Conservation (phyloP, 805 yeast species). For the Lipomyces oligophaga region DNA sequence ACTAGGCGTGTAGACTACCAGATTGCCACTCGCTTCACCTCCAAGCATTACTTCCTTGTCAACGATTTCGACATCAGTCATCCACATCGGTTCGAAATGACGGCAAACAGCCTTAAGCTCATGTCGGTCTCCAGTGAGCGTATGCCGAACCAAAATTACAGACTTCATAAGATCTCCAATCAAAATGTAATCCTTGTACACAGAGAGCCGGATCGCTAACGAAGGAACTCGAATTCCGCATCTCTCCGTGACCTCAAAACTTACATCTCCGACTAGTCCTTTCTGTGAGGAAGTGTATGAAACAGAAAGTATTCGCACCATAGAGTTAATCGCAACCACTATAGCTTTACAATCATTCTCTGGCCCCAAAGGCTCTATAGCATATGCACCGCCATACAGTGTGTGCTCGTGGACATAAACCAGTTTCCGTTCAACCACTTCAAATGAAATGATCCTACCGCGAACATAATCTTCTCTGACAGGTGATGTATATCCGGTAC, state of each 20-base stretch:
- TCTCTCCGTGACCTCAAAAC: constrained; percentile 11
- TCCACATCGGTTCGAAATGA: constrained; percentile 30
- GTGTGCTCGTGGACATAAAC: constrained; percentile 9
- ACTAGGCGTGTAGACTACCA: constrained; percentile 15
- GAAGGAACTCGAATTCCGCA: constrained; percentile 26
- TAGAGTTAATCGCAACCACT: constrained; percentile 24
- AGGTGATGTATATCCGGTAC: constrained; percentile 25
- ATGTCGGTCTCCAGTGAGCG: neutral
- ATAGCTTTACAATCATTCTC: too few relatives aligned
- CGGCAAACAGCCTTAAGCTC: constrained; percentile 20
- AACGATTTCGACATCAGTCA: constrained; percentile 26
- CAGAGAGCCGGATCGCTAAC: constrained; percentile 22
- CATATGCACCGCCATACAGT: constrained; percentile 25
- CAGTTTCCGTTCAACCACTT: constrained; percentile 13
- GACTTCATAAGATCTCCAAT: constrained; percentile 30
- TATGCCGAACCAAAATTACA: constrained; percentile 7
- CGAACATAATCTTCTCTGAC: constrained; percentile 25
- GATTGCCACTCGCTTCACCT: constrained; percentile 29
- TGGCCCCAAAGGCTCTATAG: constrained; percentile 11
- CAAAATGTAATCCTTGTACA: constrained; percentile 13
- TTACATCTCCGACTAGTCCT: too few relatives aligned
- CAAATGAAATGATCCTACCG: constrained; percentile 26
- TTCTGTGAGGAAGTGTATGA: too few relatives aligned
- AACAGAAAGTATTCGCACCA: constrained; percentile 7
- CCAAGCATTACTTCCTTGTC: constrained; percentile 14